phyloP scores from a whole-genome alignment of 768 basidiomycete genomes.

The Hemileccinum impolitum region DNA sequence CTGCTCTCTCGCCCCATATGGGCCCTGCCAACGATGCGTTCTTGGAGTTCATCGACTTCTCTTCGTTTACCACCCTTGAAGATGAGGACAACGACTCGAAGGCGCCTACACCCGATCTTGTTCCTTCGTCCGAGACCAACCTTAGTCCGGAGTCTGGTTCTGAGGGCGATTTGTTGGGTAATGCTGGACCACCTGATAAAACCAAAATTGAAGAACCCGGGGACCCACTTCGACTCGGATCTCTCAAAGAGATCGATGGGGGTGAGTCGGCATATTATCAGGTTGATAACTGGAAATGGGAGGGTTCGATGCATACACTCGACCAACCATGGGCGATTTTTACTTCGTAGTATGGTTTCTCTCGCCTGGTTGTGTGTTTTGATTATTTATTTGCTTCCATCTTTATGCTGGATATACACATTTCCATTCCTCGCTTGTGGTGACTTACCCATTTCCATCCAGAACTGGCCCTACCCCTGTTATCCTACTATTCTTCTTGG shows the following conservation, averaged over 20 bases:
- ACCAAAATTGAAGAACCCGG: conserved; percentile 50
- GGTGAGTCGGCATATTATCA: conserved; percentile 70
- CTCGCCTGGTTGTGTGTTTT: conserved; percentile 28
- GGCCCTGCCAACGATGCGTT: conserved; percentile 35
- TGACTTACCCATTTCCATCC: conserved; percentile 35
- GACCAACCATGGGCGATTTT: conserved; percentile 77
- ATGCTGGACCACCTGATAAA: conserved; percentile 45
- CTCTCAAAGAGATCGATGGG: conserved; percentile 70
- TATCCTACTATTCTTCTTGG: conserved; percentile 40
- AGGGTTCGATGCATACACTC: conserved; percentile 56
- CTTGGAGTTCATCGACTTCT: conserved; percentile 66
- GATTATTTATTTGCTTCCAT: conserved; percentile 41
- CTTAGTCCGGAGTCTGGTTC: conserved; percentile 74
- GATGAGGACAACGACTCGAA: conserved; percentile 66
- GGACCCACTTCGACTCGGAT: conserved; percentile 53
- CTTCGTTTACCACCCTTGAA: conserved; percentile 47
- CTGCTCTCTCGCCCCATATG: conserved; percentile 33
- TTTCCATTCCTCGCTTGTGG: conserved; percentile 14
- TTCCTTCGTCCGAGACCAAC: conserved; percentile 68
- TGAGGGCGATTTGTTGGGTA: conserved; percentile 52
- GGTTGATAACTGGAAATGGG: conserved; percentile 65
- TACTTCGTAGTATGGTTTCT: conserved; percentile 30
- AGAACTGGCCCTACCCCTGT: conserved; percentile 27
- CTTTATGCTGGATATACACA: conserved; percentile 42
- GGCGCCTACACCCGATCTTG: conserved; percentile 71